Conservation (phyloP, 225 moss, liverwort and hornwort genomes). For the Polytrichum formosum region DNA sequence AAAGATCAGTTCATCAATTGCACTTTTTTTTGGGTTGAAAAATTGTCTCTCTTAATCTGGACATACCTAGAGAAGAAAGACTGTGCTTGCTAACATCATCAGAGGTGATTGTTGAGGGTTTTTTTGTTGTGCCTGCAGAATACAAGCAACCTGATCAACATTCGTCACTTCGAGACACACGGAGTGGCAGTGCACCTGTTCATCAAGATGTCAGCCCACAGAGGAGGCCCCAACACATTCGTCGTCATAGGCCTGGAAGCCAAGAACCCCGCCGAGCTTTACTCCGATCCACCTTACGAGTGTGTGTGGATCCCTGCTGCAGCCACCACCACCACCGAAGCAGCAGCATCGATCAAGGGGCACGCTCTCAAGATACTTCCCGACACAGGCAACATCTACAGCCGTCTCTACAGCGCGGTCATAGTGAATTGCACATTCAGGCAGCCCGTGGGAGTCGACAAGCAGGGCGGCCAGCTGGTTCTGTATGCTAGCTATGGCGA, state of each 20-base stretch:
- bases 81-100: background rate
- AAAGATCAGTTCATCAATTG: background rate
- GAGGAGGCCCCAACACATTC: slow-evolving; percentile 61
- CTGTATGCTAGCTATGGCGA: slow-evolving; percentile 57
- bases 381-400: slow-evolving; percentile 50
- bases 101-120: background rate
- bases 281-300: slow-evolving; percentile 59
- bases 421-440: slow-evolving; percentile 70
- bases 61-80: background rate
- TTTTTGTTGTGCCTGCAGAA: slow-evolving; percentile 6
- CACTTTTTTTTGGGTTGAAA: background rate
- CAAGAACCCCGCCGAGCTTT: slow-evolving; percentile 42
- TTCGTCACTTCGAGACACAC: slow-evolving; percentile 31
- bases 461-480: slow-evolving; percentile 54
- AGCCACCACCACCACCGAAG: background rate
- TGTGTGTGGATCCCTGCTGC: slow-evolving; percentile 65
- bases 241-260: slow-evolving; percentile 73
- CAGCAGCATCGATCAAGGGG: slow-evolving; percentile 22
- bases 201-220: slow-evolving; percentile 77
- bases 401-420: slow-evolving; percentile 70
- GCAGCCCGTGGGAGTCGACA: slow-evolving; percentile 46
- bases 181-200: slow-evolving; percentile 61
- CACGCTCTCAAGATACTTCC: slow-evolving; percentile 53
- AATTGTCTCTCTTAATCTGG: background rate
- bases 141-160: slow-evolving; percentile 1